phyloP scores from a whole-genome alignment of 2,329 filamentous ascomycete species.

The Ascochyta koolunga region DNA sequence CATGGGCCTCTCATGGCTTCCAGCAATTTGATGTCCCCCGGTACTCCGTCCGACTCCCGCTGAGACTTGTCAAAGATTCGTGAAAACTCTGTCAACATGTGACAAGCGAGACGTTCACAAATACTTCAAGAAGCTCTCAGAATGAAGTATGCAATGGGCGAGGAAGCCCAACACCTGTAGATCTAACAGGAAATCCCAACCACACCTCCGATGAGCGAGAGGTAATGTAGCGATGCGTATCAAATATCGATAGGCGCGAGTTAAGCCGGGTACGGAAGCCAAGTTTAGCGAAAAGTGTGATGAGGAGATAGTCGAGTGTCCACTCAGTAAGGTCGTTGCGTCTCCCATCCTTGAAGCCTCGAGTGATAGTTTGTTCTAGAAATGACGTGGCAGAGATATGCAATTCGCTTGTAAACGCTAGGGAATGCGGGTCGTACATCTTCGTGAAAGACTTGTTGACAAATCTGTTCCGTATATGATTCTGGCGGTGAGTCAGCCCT shows the following conservation, averaged over 20 bases:
- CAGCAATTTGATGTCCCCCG: constrained; percentile 8
- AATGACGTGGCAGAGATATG: constrained; percentile 6
- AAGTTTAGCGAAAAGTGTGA: neutral
- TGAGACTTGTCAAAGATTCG: neutral
- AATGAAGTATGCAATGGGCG: neutral
- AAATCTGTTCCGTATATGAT: constrained; percentile 8
- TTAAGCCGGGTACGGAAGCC: neutral
- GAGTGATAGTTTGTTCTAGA: constrained; percentile 4
- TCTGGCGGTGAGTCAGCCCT: neutral
- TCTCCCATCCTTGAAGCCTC: constrained; percentile 4
- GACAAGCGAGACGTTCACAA: neutral
- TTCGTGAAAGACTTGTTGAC: constrained; percentile 9
- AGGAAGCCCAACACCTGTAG: neutral
- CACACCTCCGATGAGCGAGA: neutral
- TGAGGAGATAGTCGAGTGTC: neutral
- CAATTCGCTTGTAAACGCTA: constrained; percentile 10
- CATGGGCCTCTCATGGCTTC: neutral
- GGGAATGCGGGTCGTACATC: constrained; percentile 26
- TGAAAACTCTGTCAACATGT: neutral
- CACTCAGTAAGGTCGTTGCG: neutral
- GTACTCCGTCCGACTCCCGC: neutral
- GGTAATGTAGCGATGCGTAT: neutral
- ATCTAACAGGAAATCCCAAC: neutral
- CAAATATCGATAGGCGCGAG: neutral
- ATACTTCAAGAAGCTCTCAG: neutral